A percentile compares a stretch with the other conserved stretches of the same genome.
These are phyloP conservation scores for Cucumis hystrix DNA, from an alignment of 306 rosid genomes.

Conservation along the genomic window DNA sequence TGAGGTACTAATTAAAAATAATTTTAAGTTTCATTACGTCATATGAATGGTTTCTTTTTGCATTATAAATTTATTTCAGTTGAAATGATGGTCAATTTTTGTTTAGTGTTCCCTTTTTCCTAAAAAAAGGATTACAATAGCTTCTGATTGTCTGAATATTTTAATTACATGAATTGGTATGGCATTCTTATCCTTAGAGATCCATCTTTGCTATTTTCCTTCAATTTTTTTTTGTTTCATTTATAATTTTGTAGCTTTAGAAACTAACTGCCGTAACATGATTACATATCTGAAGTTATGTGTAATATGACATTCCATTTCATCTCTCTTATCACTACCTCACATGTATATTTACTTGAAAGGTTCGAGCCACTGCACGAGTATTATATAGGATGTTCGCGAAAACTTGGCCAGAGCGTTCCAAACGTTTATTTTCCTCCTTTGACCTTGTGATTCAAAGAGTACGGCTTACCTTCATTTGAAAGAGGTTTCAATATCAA, in stretches of 20 bases:
- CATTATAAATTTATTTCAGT: background rate
- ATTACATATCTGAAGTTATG: background rate
- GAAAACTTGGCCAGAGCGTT: conserved; percentile 98
- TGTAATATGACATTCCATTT: background rate
- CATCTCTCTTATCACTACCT: background rate
- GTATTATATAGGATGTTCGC: conserved; percentile 94
- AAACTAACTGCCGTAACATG: background rate
- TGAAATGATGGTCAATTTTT: background rate
- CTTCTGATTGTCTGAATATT: background rate
- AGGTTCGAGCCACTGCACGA: conserved; percentile 97
- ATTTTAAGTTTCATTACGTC: background rate
- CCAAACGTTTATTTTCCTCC: conserved; percentile 65
- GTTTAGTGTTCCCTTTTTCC: background rate
- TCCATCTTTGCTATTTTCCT: background rate
- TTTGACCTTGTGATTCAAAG: conserved; percentile 95
- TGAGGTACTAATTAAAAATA: conserved; percentile 43
- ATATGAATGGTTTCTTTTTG: background rate
- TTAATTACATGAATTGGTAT: background rate
- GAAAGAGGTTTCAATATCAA: conserved; percentile 13
- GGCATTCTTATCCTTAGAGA: background rate
- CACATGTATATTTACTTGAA: conserved; percentile 17
- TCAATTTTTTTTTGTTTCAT: background rate
- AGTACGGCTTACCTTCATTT: conserved; percentile 32
- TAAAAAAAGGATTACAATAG: background rate
- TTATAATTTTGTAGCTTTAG: background rate